Percentiles rank a stretch among this genome's conserved stretches.
Conservation (phyloP, 768 basidiomycete genomes). For the Podaxis sp. region DNA sequence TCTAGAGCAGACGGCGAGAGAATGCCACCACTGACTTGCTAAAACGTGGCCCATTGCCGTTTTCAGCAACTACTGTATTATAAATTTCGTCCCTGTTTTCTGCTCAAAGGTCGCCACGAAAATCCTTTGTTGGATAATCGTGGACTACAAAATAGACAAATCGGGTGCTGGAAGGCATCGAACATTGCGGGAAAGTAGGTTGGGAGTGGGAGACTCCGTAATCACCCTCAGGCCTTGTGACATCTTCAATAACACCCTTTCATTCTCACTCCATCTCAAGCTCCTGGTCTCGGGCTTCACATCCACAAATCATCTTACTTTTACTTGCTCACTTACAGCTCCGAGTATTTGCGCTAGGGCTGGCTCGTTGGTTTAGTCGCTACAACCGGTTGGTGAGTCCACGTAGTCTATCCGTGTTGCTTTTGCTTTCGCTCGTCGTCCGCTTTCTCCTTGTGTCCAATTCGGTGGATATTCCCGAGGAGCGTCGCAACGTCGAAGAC, state of each 20-base stretch:
- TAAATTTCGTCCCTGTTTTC: constrained; percentile 4
- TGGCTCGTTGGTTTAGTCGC: not conserved
- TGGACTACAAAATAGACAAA: not conserved
- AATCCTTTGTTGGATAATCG: too few relatives aligned
- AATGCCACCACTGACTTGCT: not conserved
- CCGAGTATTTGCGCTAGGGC: not conserved
- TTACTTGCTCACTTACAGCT: not conserved
- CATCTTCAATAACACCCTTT: constrained; percentile 4
- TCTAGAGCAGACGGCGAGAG: not conserved
- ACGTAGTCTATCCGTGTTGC: constrained; percentile 13
- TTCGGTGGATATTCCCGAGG: not conserved
- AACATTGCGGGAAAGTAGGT: constrained; percentile 6
- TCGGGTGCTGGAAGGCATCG: not conserved
- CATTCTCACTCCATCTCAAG: constrained; percentile 3
- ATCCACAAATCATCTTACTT: not conserved
- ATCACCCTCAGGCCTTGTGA: constrained; percentile 13
- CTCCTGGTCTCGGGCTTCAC: not conserved
- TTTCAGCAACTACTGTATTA: not conserved
- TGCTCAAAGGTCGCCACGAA: not conserved
- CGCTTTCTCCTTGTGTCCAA: not conserved
- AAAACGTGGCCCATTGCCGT: not conserved
- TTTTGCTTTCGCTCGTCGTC: not conserved
- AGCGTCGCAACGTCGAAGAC: not conserved
- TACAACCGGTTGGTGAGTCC: constrained; percentile 13
- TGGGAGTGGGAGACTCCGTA: constrained; percentile 13